A percentile compares a stretch with the other conserved stretches of the same genome.
phyloP scores from a whole-genome alignment of 2,329 filamentous ascomycete species.

The Fusarium hainanense region DNA sequence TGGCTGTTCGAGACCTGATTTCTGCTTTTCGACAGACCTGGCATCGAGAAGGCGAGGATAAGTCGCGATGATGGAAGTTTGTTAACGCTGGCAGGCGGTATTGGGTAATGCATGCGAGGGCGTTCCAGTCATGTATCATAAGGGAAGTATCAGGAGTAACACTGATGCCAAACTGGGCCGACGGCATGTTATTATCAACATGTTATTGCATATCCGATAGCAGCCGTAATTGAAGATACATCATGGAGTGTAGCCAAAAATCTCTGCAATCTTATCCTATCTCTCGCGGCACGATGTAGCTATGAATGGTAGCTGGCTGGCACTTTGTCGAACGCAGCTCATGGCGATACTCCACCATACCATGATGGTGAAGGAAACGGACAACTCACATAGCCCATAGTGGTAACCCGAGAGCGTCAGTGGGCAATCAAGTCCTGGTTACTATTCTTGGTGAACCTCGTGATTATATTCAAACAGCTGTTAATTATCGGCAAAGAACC shows the following conservation, averaged over 20 bases:
- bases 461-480: conserved; percentile 4
- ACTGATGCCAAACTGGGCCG: not conserved
- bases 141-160: conserved; percentile 5
- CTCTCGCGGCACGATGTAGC: not conserved
- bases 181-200: conserved; percentile 8
- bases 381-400: conserved; percentile 3
- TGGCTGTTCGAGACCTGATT: conserved; percentile 6
- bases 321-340: not conserved
- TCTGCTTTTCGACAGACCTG: conserved; percentile 11
- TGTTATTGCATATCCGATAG: not conserved
- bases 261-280: conserved; percentile 2
- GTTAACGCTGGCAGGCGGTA: not conserved
- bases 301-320: not conserved
- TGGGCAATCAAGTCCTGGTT: conserved; percentile 2
- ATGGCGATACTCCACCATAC: not conserved
- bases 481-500: not conserved
- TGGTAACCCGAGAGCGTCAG: conserved; percentile 26
- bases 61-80: not conserved
- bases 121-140: conserved; percentile 2
- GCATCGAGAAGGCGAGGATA: not conserved
- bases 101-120: not conserved
- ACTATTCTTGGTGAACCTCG: conserved; percentile 9
- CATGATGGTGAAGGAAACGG: not conserved
- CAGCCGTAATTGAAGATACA: not conserved
- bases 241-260: conserved; percentile 4